Conservation (phyloP, 169 alveolate species). For the Theileria luwenshuni region DNA sequence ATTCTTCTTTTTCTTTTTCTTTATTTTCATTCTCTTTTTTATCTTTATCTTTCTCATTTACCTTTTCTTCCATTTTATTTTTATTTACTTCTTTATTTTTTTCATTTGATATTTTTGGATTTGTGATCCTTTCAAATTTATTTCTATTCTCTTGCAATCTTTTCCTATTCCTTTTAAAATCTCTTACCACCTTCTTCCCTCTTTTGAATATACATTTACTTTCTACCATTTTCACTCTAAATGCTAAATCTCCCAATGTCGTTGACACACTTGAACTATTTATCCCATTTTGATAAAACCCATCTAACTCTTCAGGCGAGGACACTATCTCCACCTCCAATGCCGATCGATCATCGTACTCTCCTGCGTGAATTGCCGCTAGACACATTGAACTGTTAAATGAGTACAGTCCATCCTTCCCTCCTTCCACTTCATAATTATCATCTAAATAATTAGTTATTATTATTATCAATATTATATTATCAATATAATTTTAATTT, state of each 20-base stretch:
- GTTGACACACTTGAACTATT: constrained; percentile 74
- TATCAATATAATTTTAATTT: constrained; percentile 11
- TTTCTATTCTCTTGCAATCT: constrained; percentile 16
- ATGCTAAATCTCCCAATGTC: constrained; percentile 68
- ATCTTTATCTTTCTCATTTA: neutral
- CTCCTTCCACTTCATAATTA: constrained; percentile 74
- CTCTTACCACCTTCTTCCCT: constrained; percentile 21
- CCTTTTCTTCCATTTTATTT: neutral
- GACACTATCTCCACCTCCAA: constrained; percentile 68
- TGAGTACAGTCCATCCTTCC: constrained; percentile 81
- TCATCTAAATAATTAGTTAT: constrained; percentile 10
- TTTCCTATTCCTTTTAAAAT: neutral
- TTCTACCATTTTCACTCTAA: constrained; percentile 62
- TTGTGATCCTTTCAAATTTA: neutral
- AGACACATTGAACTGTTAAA: constrained; percentile 82
- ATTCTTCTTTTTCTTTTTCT: constrained; percentile 45
- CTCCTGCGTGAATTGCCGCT: constrained; percentile 86
- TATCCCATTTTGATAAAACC: constrained; percentile 79
- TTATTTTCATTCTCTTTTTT: constrained; percentile 42
- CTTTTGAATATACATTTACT: constrained; percentile 66
- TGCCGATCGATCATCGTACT: constrained; percentile 64
- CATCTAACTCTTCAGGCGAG: constrained; percentile 79
- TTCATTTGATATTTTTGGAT: neutral
- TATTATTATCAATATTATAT: neutral
- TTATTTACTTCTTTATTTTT: neutral